phyloP scores from a whole-genome alignment of 257 asterid genomes.

The Solanum tarijense region DNA sequence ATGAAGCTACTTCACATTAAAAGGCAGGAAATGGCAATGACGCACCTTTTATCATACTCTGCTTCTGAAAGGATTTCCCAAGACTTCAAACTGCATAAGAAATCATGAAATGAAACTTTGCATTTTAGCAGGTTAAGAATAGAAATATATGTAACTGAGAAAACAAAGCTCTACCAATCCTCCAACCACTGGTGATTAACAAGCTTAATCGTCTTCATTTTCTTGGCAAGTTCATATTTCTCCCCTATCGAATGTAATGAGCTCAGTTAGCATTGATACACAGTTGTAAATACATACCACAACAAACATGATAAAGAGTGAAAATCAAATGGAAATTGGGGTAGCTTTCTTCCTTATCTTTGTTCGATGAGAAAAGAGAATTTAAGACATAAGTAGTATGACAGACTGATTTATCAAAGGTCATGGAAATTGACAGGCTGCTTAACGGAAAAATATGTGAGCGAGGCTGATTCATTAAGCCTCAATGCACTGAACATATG shows the following conservation, averaged over 20 bases:
- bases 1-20: neutral
- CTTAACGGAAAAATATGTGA: neutral
- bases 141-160: neutral
- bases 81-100: conserved; percentile 53
- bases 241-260: conserved; percentile 45
- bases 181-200: conserved; percentile 91
- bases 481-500: neutral
- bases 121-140: neutral
- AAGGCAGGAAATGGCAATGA: neutral
- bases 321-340: neutral
- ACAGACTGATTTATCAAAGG: neutral
- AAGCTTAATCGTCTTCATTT: conserved; percentile 50
- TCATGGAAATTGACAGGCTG: neutral
- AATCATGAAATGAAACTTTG: neutral
- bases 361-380: neutral
- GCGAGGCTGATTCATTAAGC: neutral
- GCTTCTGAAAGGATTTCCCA: conserved; percentile 90
- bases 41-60: conserved; percentile 70
- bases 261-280: neutral
- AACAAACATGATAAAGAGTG: neutral
- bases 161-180: conserved; percentile 46
- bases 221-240: conserved; percentile 85
- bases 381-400: neutral
- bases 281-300: neutral
- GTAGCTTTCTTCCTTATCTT: neutral